These are phyloP conservation scores for Grosmannia serpens DNA, from an alignment of 2,329 filamentous ascomycete species.

Conservation along the genomic window DNA sequence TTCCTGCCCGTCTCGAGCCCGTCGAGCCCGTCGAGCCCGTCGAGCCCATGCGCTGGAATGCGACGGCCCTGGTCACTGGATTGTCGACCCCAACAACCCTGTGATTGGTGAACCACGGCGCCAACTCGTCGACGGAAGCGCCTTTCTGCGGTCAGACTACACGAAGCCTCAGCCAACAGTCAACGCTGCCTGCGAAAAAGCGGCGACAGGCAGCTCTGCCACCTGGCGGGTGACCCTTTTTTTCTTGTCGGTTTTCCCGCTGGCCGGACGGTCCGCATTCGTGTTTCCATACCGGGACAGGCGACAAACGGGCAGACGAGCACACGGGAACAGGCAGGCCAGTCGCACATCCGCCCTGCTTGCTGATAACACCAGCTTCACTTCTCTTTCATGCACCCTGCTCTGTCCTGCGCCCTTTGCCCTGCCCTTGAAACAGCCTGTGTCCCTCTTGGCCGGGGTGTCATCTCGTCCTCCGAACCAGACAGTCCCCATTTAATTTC, in stretches of 20 bases:
- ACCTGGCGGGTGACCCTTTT: neutral
- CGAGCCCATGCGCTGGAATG: slow-evolving; percentile 11
- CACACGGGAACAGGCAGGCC: neutral
- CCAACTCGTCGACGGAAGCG: neutral
- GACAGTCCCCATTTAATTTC: neutral
- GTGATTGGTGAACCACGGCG: slow-evolving; percentile 1
- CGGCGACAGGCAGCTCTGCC: neutral
- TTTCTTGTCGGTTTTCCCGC: neutral
- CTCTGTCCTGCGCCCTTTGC: neutral
- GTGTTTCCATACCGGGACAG: neutral
- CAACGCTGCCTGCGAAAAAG: neutral
- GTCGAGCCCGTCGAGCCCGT: neutral
- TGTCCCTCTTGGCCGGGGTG: neutral
- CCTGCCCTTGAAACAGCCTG: neutral
- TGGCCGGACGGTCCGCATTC: neutral
- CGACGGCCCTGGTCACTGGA: slow-evolving; percentile 2
- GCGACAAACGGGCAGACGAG: neutral
- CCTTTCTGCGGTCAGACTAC: neutral
- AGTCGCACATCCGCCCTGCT: neutral
- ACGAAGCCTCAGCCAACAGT: neutral
- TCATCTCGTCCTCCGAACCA: neutral
- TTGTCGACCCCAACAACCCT: neutral
- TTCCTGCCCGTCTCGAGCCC: neutral
- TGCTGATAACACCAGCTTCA: neutral
- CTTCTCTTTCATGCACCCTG: neutral